Evolutionary conservation across 441 rosid genomes (phyloP).

Genomic region (Metrosideros polymorpha): DNA sequence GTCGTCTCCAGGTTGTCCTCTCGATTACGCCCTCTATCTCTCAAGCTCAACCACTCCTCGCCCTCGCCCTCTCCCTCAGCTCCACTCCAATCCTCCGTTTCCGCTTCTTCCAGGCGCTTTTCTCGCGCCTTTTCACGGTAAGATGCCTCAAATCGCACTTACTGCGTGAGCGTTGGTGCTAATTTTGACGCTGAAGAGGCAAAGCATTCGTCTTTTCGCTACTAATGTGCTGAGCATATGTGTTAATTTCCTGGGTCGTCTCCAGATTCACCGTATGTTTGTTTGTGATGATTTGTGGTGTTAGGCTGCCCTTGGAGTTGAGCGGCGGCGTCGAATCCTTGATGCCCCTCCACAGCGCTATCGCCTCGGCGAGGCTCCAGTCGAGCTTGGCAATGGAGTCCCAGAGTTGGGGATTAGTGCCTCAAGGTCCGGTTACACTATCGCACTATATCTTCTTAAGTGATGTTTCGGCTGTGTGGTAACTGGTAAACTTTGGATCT

Average conservation of each 20-base stretch:
- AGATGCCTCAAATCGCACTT: background rate
- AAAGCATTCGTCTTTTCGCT: background rate
- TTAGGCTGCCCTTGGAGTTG: constrained; percentile 52
- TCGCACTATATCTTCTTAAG: background rate
- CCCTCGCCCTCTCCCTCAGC: constrained; percentile 10
- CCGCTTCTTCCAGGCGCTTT: constrained; percentile 24
- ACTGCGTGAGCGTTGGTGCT: background rate
- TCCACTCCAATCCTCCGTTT: constrained; percentile 14
- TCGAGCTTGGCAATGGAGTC: constrained; percentile 55
- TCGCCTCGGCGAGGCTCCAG: constrained; percentile 45
- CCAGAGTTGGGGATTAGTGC: constrained; percentile 52
- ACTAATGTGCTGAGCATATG: background rate
- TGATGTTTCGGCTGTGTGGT: background rate
- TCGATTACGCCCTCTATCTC: constrained; percentile 24
- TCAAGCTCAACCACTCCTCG: constrained; percentile 17
- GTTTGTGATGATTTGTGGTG: background rate
- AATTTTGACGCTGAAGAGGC: background rate
- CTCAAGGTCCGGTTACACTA: constrained; percentile 39
- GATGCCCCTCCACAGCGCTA: constrained; percentile 54
- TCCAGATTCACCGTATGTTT: background rate
- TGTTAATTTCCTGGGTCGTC: background rate
- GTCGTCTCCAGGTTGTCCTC: constrained; percentile 30
- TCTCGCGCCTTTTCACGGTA: constrained; percentile 28
- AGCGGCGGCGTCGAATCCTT: constrained; percentile 34
- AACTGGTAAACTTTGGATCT: background rate